Evolutionary conservation across 2,329 filamentous ascomycete genomes (phyloP).

Genomic region (Cladobotryum mycophilum): DNA sequence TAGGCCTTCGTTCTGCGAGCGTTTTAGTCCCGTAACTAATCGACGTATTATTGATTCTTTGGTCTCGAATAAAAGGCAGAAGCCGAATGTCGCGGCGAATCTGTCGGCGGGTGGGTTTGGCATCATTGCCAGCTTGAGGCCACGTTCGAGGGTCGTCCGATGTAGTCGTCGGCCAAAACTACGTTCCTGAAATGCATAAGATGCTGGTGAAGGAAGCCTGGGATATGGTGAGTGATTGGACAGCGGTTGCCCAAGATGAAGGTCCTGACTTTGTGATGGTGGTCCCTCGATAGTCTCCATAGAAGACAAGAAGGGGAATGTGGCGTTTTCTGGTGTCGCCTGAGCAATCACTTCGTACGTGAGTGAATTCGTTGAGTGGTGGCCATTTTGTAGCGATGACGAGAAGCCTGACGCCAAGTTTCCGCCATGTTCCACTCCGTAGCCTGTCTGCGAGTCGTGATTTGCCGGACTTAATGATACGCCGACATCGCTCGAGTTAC

Average conservation of each 20-base stretch:
- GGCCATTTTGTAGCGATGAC: background rate
- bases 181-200: slow-evolving; percentile 56
- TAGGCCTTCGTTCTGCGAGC: slow-evolving; percentile 37
- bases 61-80: slow-evolving; percentile 57
- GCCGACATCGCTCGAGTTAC: background rate
- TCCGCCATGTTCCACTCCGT: slow-evolving; percentile 1
- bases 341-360: slow-evolving; percentile 46
- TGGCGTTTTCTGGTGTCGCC: slow-evolving; percentile 47
- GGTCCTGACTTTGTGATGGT: slow-evolving; percentile 12
- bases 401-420: background rate
- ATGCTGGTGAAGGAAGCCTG: slow-evolving; percentile 39
- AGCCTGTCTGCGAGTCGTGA: background rate
- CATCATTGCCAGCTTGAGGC: slow-evolving; percentile 50
- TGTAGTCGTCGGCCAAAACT: slow-evolving; percentile 68
- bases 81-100: slow-evolving; percentile 58
- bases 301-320: slow-evolving; percentile 39
- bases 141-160: slow-evolving; percentile 57
- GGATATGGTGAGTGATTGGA: slow-evolving; percentile 23
- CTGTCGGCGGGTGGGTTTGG: slow-evolving; percentile 40
- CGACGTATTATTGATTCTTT: slow-evolving; percentile 41
- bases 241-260: slow-evolving; percentile 15
- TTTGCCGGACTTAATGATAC: background rate
- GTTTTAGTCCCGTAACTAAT: slow-evolving; percentile 28
- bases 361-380: slow-evolving; percentile 1
- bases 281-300: slow-evolving; percentile 17